Conservation (phyloP, 78 protist species). For the Trichosphaerium sp. region DNA sequence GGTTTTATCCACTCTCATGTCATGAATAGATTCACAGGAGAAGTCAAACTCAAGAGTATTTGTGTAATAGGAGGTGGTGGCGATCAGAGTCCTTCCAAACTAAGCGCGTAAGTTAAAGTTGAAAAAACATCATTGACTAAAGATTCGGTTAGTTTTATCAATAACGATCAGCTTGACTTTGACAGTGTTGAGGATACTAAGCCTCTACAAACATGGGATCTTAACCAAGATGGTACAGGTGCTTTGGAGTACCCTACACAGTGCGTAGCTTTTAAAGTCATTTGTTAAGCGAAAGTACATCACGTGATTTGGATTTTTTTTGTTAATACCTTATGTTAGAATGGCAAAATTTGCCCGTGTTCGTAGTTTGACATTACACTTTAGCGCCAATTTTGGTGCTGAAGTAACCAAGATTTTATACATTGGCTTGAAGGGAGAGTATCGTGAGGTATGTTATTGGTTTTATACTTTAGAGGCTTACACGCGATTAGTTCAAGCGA, state of each 20-base stretch:
- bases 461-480: too few species aligned
- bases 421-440: constrained; percentile 38
- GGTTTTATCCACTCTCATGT: background rate
- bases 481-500: constrained; percentile 8
- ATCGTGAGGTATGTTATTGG: background rate
- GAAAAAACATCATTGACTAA: background rate
- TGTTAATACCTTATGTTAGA: background rate
- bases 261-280: constrained; percentile 1
- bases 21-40: constrained; percentile 8
- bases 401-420: constrained; percentile 24
- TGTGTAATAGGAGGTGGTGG: constrained; percentile 41
- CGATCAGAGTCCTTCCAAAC: constrained; percentile 21
- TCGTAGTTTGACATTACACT: constrained; percentile 12
- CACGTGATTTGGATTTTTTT: background rate
- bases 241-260: constrained; percentile 18
- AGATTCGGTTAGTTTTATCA: constrained; percentile 10
- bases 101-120: constrained; percentile 14
- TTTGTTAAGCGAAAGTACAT: background rate
- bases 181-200: constrained; percentile 5
- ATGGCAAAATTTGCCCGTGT: constrained; percentile 32
- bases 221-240: constrained; percentile 37
- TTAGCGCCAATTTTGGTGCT: constrained; percentile 35
- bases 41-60: constrained; percentile 25
- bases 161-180: constrained; percentile 35
- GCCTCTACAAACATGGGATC: constrained; percentile 43